Evolutionary conservation across 176 grass and related monocot genomes (phyloP), one percentile per base, ranked within the genome.

Genomic region (Zoysia pacifica): DNA sequence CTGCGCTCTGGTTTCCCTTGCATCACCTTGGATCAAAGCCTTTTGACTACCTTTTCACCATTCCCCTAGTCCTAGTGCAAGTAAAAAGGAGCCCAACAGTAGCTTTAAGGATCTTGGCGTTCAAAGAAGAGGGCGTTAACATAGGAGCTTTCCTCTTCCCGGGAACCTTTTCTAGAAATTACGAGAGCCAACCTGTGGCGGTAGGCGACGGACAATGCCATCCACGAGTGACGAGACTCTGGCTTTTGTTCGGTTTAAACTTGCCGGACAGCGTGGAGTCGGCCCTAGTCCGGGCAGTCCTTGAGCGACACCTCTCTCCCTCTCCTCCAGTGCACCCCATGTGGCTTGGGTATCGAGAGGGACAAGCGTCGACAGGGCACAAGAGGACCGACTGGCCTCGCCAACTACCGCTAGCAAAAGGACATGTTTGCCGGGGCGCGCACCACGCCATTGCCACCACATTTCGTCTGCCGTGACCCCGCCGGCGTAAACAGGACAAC

Each of bases 271-370:
- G 63, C 53, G 53, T 42, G 81, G 70, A 63, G 46, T 38, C 66
- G 41, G 18, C 19, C 7, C 67, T 50, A 3, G 73, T 79, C 69
- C 11, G 19, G 55, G 43, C 35, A 39, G 62, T 66, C 48, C 48
- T 67, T 42, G 19, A 11, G 47, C 11, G 18, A 66, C 70, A 15
- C 37, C 68, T 0, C 69, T 14, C 63, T 14, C 44, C 5, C 20
- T 4, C 55, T 63, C 53, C 76, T 14, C 48, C 63, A 67, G 39
- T 10, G 11, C 61, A 45, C 64, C 76, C 55, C 81, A 84, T 84
- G 86, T 84, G 87, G 56, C 12, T 47, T 9, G 77, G 86, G 81
- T 13, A 81, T 89, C 68, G 58, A 40, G 4, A 60, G 16, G 49
- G 65, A 75, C 70, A 80, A 73, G 44, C 49, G 51, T 74, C 52